Evolutionary conservation across 2,329 filamentous ascomycete species (phyloP), one percentile per base, ranked within the genome.

Genomic region (Xylariomycetidae sp.): DNA sequence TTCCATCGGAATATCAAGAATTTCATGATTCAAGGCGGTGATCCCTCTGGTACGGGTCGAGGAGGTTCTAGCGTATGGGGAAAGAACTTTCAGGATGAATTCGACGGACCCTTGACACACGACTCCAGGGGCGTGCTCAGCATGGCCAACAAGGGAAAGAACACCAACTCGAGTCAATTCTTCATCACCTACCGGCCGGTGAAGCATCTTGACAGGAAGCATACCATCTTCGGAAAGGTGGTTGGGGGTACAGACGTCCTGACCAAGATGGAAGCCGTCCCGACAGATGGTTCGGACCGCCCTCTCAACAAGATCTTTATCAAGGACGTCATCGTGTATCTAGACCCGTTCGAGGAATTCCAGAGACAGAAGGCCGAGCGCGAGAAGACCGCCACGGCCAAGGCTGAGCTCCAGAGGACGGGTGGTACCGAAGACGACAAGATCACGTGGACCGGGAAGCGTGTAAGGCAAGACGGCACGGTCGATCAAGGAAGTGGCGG

Each of bases 121-220:
- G 83, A 88, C 53, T 66, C 72, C 0, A 72, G 89, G 17, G 92
- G 92, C 10, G 76, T 89, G 1, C 56, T 94, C 16, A 88, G 83
- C 47, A 98, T 98, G 92, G 92, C 92, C 25, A 98, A 98, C 62
- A 98, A 98, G 58, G 92, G 92, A 38, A 96, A 96, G 56, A 90
- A 96, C 55, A 97, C 90, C 15, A 98, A 98, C 62, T 92, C 86
- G 7, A 87, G 80, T 48, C 92, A 98, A 61, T 98, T 82, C 57
- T 98, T 97, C 69, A 85, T 98, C 54, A 86, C 84, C 0, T 98
- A 98, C 60, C 82, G 87, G 31, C 71, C 85, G 1, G 78, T 82
- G 0, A 81, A 84, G 43, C 92, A 98, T 63, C 74, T 98, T 1
- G 88, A 98, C 60, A 76, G 82, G 39, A 98, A 98, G 56, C 92